Evolutionary conservation across 768 basidiomycete species (phyloP).

Genomic region (Suillus fuscotomentosus): DNA sequence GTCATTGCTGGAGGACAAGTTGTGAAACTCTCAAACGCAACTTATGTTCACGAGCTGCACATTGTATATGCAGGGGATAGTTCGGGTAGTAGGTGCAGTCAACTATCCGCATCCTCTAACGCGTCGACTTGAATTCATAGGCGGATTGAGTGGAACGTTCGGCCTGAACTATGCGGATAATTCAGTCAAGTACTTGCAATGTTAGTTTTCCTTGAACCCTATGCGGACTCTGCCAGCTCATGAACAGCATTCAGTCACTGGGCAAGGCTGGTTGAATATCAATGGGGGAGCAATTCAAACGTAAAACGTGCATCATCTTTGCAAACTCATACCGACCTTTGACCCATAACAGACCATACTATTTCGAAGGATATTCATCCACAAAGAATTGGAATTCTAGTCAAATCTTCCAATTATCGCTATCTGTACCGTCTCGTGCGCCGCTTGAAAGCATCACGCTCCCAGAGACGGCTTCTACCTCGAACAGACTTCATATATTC

Average conservation of each 20-base stretch:
- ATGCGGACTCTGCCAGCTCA: not conserved
- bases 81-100: slow-evolving; percentile 25
- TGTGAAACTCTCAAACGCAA: slow-evolving; percentile 30
- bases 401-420: slow-evolving; percentile 46
- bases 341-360: slow-evolving; percentile 38
- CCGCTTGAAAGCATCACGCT: slow-evolving; percentile 44
- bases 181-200: slow-evolving; percentile 31
- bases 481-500: slow-evolving; percentile 44
- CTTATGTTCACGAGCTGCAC: slow-evolving; percentile 45
- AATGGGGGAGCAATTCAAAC: slow-evolving; percentile 43
- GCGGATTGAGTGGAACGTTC: slow-evolving; percentile 34
- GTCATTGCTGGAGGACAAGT: slow-evolving; percentile 43
- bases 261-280: slow-evolving; percentile 44
- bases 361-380: slow-evolving; percentile 36
- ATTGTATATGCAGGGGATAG: slow-evolving; percentile 47
- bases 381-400: slow-evolving; percentile 40
- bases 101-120: not conserved
- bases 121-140: slow-evolving; percentile 10
- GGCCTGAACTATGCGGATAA: slow-evolving; percentile 37
- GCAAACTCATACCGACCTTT: not conserved
- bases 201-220: slow-evolving; percentile 22
- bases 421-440: slow-evolving; percentile 39
- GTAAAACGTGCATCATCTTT: slow-evolving; percentile 22
- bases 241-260: slow-evolving; percentile 33
- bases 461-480: slow-evolving; percentile 27